A percentile compares a stretch with the other conserved stretches of the same genome.
Evolutionary conservation across 768 basidiomycete species (phyloP).

Genomic region (Lentinula raphanica): DNA sequence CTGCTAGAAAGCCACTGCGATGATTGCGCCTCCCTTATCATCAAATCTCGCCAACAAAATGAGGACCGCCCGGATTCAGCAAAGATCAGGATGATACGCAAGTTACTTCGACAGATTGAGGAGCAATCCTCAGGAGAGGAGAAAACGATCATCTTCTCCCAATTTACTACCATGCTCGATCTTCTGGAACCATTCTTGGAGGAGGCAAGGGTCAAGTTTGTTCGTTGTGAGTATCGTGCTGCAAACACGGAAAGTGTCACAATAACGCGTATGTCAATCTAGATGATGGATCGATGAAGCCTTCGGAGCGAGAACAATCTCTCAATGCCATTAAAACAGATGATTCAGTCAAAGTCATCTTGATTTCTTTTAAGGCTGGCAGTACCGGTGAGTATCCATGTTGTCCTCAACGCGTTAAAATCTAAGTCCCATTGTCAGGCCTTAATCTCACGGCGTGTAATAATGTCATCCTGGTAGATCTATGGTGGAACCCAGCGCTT

Average conservation of each 20-base stretch:
- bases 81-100: slow-evolving; percentile 81
- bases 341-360: slow-evolving; percentile 60
- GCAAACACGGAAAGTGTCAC: slow-evolving; percentile 1
- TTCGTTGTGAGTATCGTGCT: slow-evolving; percentile 68
- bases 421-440: slow-evolving; percentile 36
- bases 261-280: slow-evolving; percentile 5
- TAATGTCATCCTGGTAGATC: slow-evolving; percentile 87
- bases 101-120: slow-evolving; percentile 64
- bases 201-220: slow-evolving; percentile 61
- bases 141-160: slow-evolving; percentile 96
- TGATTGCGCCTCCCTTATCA: slow-evolving; percentile 53
- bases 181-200: slow-evolving; percentile 81
- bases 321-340: slow-evolving; percentile 67
- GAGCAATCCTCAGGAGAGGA: slow-evolving; percentile 47
- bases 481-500: slow-evolving; percentile 94
- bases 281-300: slow-evolving; percentile 89
- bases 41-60: slow-evolving; percentile 41
- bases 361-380: slow-evolving; percentile 96
- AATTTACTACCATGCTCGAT: slow-evolving; percentile 86
- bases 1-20: slow-evolving; percentile 47
- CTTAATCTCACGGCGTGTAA: slow-evolving; percentile 91
- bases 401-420: not conserved
- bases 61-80: slow-evolving; percentile 68
- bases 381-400: slow-evolving; percentile 60
- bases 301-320: slow-evolving; percentile 70